A percentile compares a stretch with the other conserved stretches of the same genome.
These are phyloP conservation scores for Sporothrix inflata DNA, from an alignment of 2,329 filamentous ascomycete genomes.

Conservation along the genomic window DNA sequence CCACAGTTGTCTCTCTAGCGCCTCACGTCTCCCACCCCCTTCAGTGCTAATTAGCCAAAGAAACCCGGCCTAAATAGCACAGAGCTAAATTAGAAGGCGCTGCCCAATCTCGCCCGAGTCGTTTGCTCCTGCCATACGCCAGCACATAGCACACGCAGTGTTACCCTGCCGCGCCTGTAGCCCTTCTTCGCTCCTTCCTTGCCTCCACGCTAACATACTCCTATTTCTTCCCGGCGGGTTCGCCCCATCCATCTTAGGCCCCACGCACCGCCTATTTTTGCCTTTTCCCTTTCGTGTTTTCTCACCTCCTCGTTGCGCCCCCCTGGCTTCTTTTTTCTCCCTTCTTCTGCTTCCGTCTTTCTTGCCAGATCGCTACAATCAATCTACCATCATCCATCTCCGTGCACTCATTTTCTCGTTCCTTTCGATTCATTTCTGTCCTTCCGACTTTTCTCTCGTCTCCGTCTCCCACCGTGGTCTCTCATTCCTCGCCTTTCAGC, in stretches of 20 bases:
- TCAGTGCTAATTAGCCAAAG: not conserved
- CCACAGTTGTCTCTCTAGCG: not conserved
- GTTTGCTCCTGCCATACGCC: not conserved
- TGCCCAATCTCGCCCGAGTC: constrained; percentile 14
- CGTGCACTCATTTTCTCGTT: not conserved
- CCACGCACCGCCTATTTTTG: constrained; percentile 12
- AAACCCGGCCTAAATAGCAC: too few species aligned
- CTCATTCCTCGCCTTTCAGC: not conserved
- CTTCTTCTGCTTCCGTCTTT: not conserved
- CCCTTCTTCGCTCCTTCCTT: constrained; percentile 15
- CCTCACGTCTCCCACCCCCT: not conserved
- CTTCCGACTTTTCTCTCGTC: not conserved
- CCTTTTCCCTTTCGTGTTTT: constrained; percentile 15
- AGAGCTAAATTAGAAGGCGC: too few species aligned
- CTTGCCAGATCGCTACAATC: constrained; percentile 20
- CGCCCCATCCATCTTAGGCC: constrained; percentile 24
- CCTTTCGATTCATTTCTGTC: not conserved
- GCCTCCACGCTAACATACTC: constrained; percentile 4
- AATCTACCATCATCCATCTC: not conserved
- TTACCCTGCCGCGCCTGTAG: not conserved
- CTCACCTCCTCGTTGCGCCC: not conserved
- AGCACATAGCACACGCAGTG: not conserved
- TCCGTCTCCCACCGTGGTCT: constrained; percentile 5
- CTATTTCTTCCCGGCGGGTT: constrained; percentile 9
- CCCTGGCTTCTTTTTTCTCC: constrained; percentile 23